Base-by-base conservation (phyloP, 2,329 filamentous ascomycete species). In the Diaporthe citri region DNA sequence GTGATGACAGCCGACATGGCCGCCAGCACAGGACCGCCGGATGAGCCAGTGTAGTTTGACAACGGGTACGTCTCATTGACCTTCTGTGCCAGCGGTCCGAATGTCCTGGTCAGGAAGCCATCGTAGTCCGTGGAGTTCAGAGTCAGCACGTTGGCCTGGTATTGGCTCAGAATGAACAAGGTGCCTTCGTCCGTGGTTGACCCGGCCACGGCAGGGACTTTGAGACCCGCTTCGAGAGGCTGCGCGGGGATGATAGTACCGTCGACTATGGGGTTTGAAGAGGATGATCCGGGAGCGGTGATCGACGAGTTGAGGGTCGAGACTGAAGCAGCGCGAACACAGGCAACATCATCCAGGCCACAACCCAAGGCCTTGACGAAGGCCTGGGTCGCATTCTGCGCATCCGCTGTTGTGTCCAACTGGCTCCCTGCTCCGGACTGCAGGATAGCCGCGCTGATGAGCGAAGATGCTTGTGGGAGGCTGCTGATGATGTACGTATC, bases 191-290 rank as follows among this genome's bases (percentile, higher is more conserved):
- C 51, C 3, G 77, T 39, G 56, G 74, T 80, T 39, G 77, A 77
- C 4, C 80, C 81, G 20, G 81, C 64, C 41, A 83, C 80, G 31
- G 79, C 74, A 17, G 82, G 82, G 3, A 83, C 79, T 34, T 77
- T 76, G 52, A 79, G n/a, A 1, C 81, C 81, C 3, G 74, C 76
- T 1, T 75, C 67, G 15, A 77, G 76, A 2, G 82, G 81, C 39
- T 81, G 77, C 20, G 76, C 74, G 2, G 77, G 77, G 36, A 83
- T 74, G 7, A 79, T 43, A 1, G 59, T 74, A 3, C 81, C 81
- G 69, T 83, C 82, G 20, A 82, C 36, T 12, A 80, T 39, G 9
- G 76, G 66, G 2, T 74, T 73, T 77, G 77, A 79, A 10, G 73
- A 10, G 36, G 76, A 73, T 34, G 76, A 72, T 10, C 36, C 20